Percentiles rank a stretch among this genome's conserved stretches.
Conservation (phyloP, 2,329 filamentous ascomycete species). For the Drechslerella stenobrocha region DNA sequence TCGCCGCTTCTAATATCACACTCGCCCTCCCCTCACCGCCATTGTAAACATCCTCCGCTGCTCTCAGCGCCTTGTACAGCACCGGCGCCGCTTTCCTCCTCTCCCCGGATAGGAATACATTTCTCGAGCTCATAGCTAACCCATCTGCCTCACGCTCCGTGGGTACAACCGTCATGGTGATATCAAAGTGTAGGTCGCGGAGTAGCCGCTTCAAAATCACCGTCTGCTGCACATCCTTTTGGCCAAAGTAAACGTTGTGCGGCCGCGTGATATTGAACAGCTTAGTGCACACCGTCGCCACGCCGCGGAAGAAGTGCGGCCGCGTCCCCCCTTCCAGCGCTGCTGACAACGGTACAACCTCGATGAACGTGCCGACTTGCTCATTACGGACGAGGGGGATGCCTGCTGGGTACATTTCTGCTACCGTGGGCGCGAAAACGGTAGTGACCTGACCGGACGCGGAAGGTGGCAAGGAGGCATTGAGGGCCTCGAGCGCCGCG, state of each 20-base stretch:
- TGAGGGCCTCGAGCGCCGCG: slow-evolving; percentile 67
- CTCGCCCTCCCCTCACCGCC: slow-evolving; percentile 58
- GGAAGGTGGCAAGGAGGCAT: slow-evolving; percentile 65
- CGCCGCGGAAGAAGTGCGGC: slow-evolving; percentile 93
- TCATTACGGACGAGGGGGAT: slow-evolving; percentile 64
- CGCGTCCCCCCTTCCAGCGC: slow-evolving; percentile 81
- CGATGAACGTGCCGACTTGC: slow-evolving; percentile 84
- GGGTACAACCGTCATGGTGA: slow-evolving; percentile 70
- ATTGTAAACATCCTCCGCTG: slow-evolving; percentile 70
- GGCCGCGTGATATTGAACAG: slow-evolving; percentile 80
- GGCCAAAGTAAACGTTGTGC: slow-evolving; percentile 85
- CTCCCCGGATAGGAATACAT: slow-evolving; percentile 83
- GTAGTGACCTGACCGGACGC: slow-evolving; percentile 72
- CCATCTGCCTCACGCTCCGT: slow-evolving; percentile 80
- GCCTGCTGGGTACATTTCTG: slow-evolving; percentile 84
- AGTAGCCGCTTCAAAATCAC: slow-evolving; percentile 86
- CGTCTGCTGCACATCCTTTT: slow-evolving; percentile 97
- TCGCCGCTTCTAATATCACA: slow-evolving; percentile 69
- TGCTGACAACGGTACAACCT: slow-evolving; percentile 79
- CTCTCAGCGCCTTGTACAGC: slow-evolving; percentile 69
- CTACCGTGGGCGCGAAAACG: slow-evolving; percentile 81
- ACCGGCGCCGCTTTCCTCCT: slow-evolving; percentile 73
- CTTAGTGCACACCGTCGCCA: slow-evolving; percentile 95
- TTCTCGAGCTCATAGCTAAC: slow-evolving; percentile 86
- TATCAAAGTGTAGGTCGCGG: slow-evolving; percentile 79